phyloP scores from a whole-genome alignment of 345 rosid species.

The Rhodamnia rubescens region DNA sequence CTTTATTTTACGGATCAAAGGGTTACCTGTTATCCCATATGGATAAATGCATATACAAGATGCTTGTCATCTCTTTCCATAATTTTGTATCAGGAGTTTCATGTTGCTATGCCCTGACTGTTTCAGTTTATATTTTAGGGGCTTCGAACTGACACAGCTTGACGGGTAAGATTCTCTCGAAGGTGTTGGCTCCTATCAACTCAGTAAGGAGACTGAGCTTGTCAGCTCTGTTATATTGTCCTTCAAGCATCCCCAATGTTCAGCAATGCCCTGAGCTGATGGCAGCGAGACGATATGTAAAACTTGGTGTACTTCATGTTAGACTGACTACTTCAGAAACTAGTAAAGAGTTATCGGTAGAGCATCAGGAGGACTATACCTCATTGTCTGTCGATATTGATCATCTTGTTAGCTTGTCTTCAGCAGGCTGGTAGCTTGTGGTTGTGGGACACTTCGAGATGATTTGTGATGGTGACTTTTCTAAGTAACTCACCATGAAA shows the following conservation, averaged over 20 bases:
- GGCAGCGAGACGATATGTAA: constrained; percentile 3
- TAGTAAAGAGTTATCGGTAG: not conserved
- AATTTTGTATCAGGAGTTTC: not conserved
- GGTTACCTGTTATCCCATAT: not conserved
- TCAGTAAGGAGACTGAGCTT: not conserved
- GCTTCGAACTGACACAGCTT: not conserved
- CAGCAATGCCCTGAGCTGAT: not conserved
- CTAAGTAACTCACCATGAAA: not conserved
- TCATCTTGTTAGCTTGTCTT: not conserved
- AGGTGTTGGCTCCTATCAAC: not conserved
- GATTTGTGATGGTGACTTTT: not conserved
- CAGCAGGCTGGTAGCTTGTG: not conserved
- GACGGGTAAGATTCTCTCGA: not conserved
- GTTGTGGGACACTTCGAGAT: not conserved
- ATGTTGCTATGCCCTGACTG: not conserved
- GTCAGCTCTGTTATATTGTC: not conserved
- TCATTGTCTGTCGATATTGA: not conserved
- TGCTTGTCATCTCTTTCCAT: not conserved
- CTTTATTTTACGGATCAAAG: not conserved
- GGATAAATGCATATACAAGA: not conserved
- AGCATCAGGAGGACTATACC: not conserved
- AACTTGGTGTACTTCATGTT: not conserved
- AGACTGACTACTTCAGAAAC: not conserved
- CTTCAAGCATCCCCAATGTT: not conserved
- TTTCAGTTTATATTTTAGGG: not conserved